Evolutionary conservation across 345 rosid species (phyloP), one percentile per base, ranked within the genome.

Genomic region (Dovyalis caffra): DNA sequence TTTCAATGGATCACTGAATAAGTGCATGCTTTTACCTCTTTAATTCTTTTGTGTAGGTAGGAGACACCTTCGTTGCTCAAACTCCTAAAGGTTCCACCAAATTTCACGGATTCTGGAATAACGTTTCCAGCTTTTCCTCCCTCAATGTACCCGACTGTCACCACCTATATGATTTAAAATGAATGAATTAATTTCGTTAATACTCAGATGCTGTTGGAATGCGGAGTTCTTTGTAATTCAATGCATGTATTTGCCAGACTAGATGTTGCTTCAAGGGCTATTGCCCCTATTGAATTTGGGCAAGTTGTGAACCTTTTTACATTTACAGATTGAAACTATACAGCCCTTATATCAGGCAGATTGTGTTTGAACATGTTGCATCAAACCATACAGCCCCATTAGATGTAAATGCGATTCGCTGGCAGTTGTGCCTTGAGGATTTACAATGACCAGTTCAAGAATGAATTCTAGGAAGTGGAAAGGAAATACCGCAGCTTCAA

Each of bases 31-130:
- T 29, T 76, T 79, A 83, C 89, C 86, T 88, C 85, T 74, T 81
- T 83, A 45, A 86, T 86, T 70, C 89, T 83, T 65, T 78, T 63
- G 72, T 84, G 84, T 5, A 88, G 84, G 83, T 83, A 81, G 26
- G 75, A 69, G 63, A 91, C 81, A 2, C 94, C 91, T 72, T 86
- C 81, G 47, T 77, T 77, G 71, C 80, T 86, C 84, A 87, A 75
- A 73, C 92, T 88, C 74, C 92, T 75, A 47, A 77, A 90, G 67
- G 91, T 91, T 77, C 97, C 91, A 1, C 86, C 84, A 21, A 90
- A 88, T 66, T 68, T 83, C 0, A 86, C 87, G 16, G 76, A 66
- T 69, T 90, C 85, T 0, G 92, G 97, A 68, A 86, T 87, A 61
- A 91, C 88, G 26, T 90, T 90, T 58, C 66, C 75, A 28, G 88